Evolutionary conservation across 1,139 yeast species (phyloP), one percentile per base, ranked within the genome.

Genomic region (Pneumocystis murina): DNA sequence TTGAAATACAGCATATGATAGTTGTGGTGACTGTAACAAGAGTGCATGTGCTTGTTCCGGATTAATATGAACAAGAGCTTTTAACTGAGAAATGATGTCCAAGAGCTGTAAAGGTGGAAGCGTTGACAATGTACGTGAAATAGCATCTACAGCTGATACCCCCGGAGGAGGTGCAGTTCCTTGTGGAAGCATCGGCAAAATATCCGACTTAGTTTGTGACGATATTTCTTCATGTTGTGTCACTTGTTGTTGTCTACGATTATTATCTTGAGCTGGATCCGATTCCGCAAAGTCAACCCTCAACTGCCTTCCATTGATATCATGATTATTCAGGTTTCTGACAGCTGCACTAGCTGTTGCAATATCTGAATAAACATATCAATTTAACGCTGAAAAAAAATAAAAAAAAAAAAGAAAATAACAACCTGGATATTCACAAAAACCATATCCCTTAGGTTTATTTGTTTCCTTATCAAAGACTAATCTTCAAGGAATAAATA

Each of bases 291-390:
- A 85, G 33, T 88, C 87, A 69, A 96, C 94, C 68, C 86, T 83
- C 62, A 91, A 75, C 60, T 77, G 78, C 67, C 96, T 77, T 65
- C 83, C 82, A 0, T 96, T 96, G 61, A 91, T 81, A 39, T 82
- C 80, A 75, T 86, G 85, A 68, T 88, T 87, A 73, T 88, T 87
- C 69, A 91, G 77, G 75, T 91, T 92, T 66, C 97, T 78, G 24
- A 90, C 95, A 0, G 97, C 97, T 17, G 94, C 85, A 1, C 88
- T 84, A 0, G 97, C 96, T 0, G 96, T 87, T 69, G 87, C 96
- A 24, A 76, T 70, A 68, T 81, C 70, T 63, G 65, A 54, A 17
- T 57, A 24, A n/a, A 24, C 14, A 40, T 55, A 41, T 36, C 12
- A 43, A 36, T n/a, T 17, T 10, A 24, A 30, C 20, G 38, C 58